Conservation (phyloP, 2,329 filamentous ascomycete genomes). For the Zasmidium citrigriseum region DNA sequence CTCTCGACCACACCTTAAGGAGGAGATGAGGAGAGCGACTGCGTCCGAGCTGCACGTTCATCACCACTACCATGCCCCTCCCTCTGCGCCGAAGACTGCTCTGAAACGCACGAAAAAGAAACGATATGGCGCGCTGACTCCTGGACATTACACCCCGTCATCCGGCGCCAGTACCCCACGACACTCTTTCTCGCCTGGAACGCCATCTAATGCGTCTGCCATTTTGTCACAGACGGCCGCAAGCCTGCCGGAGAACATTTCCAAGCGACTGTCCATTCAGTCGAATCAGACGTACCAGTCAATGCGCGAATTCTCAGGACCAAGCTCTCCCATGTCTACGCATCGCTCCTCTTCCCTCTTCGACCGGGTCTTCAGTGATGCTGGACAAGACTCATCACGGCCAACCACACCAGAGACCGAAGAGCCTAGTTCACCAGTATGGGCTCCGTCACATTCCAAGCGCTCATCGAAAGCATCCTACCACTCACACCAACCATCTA, state of each 20-base stretch:
- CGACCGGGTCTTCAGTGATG: slow-evolving; percentile 66
- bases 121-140: slow-evolving; percentile 61
- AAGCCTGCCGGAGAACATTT: slow-evolving; percentile 55
- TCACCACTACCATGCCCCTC: slow-evolving; percentile 81
- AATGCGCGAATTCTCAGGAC: slow-evolving; percentile 68
- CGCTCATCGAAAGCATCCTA: slow-evolving; percentile 51
- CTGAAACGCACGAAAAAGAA: slow-evolving; percentile 63
- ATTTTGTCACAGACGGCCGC: slow-evolving; percentile 65
- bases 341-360: slow-evolving; percentile 72
- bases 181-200: slow-evolving; percentile 41
- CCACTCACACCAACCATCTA: slow-evolving; percentile 22
- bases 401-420: slow-evolving; percentile 81
- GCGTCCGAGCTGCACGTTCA: slow-evolving; percentile 87
- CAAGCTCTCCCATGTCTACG: slow-evolving; percentile 78
- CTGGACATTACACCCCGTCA: slow-evolving; percentile 51
- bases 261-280: slow-evolving; percentile 65
- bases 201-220: slow-evolving; percentile 53
- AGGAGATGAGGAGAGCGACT: slow-evolving; percentile 64
- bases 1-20: slow-evolving; percentile 55
- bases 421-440: slow-evolving; percentile 58
- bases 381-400: slow-evolving; percentile 64
- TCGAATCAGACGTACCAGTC: slow-evolving; percentile 63
- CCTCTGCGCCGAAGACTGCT: slow-evolving; percentile 37
- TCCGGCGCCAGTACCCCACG: slow-evolving; percentile 39
- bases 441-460: slow-evolving; percentile 62